Percentiles rank a stretch among this genome's conserved stretches.
Conservation (phyloP, 2,329 filamentous ascomycete genomes). For the Penicillium sp. region DNA sequence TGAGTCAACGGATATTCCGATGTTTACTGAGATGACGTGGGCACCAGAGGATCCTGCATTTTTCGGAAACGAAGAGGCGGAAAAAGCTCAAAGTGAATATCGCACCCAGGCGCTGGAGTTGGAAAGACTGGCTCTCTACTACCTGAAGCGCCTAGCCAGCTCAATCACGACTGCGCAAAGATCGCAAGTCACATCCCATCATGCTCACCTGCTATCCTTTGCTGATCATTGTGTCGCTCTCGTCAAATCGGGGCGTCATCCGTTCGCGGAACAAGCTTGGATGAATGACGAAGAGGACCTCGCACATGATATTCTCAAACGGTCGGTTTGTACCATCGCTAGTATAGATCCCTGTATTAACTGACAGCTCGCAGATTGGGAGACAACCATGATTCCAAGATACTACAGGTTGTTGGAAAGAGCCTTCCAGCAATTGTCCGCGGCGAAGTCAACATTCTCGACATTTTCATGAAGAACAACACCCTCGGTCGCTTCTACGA, state of each 20-base stretch:
- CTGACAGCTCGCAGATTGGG: conserved; percentile 8
- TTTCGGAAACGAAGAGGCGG: not conserved
- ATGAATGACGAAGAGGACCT: conserved; percentile 7
- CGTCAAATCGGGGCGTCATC: conserved; percentile 9
- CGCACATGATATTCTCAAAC: conserved; percentile 4
- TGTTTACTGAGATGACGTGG: conserved; percentile 18
- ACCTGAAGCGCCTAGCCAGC: conserved; percentile 9
- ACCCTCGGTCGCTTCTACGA: conserved; percentile 34
- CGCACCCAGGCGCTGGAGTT: conserved; percentile 3
- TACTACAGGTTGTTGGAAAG: conserved; percentile 23
- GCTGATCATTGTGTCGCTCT: conserved; percentile 6
- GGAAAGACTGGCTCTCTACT: conserved; percentile 17
- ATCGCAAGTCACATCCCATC: conserved; percentile 1
- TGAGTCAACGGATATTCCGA: conserved; percentile 11
- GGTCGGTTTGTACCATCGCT: not conserved
- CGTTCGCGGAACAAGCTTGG: conserved; percentile 9
- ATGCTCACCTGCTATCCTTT: conserved; percentile 13
- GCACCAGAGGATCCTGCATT: conserved; percentile 11
- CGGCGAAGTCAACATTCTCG: conserved; percentile 32
- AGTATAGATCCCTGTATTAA: too few relatives aligned
- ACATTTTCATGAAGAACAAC: conserved; percentile 32
- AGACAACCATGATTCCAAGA: conserved; percentile 8
- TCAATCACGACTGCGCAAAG: not conserved
- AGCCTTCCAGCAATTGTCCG: conserved; percentile 31
- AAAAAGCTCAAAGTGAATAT: not conserved